A percentile compares a stretch with the other conserved stretches of the same genome.
Evolutionary conservation across 805 yeast species (phyloP).

Genomic region (Myxozyma vanderwaltii): DNA sequence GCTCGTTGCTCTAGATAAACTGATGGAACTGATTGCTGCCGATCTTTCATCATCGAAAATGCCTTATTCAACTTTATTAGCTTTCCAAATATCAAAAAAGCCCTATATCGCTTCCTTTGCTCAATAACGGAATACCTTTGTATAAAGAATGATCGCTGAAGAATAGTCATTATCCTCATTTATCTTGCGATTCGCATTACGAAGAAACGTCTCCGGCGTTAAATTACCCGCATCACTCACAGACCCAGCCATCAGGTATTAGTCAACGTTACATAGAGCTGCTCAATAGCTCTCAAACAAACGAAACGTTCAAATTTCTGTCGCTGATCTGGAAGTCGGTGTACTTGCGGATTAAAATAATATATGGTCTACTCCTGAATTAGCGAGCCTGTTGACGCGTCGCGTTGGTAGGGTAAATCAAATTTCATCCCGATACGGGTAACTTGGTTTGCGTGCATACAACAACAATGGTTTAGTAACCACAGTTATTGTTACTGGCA

Average conservation of each 20-base stretch:
- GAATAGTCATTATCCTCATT: conserved; percentile 1
- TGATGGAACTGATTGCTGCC: not conserved
- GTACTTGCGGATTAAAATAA: not conserved
- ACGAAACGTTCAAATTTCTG: no score
- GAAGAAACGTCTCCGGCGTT: not conserved
- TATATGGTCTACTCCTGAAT: not conserved
- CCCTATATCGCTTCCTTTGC: no score
- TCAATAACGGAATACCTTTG: no score
- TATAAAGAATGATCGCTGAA: conserved; percentile 10
- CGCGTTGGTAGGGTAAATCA: conserved; percentile 3
- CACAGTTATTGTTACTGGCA: no score
- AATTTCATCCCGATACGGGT: not conserved
- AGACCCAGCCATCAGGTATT: no score
- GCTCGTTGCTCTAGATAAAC: conserved; percentile 18
- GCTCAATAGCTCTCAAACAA: no score
- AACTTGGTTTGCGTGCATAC: no score
- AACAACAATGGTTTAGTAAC: no score
- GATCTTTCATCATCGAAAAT: not conserved
- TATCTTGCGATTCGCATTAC: conserved; percentile 3
- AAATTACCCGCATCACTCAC: not conserved
- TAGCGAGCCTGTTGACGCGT: not conserved
- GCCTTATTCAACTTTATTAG: conserved; percentile 4
- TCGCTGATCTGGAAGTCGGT: not conserved
- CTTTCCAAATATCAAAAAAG: not conserved
- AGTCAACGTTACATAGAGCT: no score